Conservation (phyloP, 768 basidiomycete genomes). For the Tricholoma terreum region DNA sequence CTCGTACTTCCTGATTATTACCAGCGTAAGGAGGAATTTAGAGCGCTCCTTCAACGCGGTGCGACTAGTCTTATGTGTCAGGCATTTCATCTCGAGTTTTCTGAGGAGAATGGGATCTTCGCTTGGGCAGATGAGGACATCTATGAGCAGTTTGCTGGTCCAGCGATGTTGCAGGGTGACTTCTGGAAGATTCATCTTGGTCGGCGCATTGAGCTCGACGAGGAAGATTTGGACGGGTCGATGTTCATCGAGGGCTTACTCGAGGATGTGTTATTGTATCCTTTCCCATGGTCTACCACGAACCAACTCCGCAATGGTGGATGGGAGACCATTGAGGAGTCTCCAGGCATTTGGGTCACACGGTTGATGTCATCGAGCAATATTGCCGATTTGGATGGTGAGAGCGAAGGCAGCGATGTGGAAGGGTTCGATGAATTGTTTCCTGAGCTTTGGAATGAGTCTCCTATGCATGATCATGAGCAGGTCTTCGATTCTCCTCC, state of each 20-base stretch:
- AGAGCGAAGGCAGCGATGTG: neutral
- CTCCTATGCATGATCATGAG: neutral
- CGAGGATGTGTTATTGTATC: constrained; percentile 30
- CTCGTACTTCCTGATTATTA: constrained; percentile 5
- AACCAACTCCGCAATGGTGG: neutral
- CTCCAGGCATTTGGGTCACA: constrained; percentile 31
- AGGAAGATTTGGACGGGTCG: constrained; percentile 34
- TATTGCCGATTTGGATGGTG: neutral
- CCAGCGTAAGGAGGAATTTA: constrained; percentile 22
- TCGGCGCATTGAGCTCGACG: constrained; percentile 30
- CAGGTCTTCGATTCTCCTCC: neutral
- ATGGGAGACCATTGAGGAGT: constrained; percentile 32
- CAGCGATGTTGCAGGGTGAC: constrained; percentile 31
- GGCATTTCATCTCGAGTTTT: constrained; percentile 32
- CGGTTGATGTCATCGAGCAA: neutral
- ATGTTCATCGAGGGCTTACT: constrained; percentile 30
- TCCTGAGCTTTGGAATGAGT: neutral
- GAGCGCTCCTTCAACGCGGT: constrained; percentile 27
- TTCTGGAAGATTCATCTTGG: constrained; percentile 41
- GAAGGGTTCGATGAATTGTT: neutral
- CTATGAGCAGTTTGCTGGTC: constrained; percentile 31
- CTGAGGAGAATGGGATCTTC: constrained; percentile 27
- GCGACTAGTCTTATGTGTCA: constrained; percentile 38
- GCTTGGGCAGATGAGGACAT: constrained; percentile 32
- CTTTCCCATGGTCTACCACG: neutral